Percentiles rank a stretch among this genome's conserved stretches.
phyloP scores from a whole-genome alignment of 768 basidiomycete genomes.

The Lactarius vividus region DNA sequence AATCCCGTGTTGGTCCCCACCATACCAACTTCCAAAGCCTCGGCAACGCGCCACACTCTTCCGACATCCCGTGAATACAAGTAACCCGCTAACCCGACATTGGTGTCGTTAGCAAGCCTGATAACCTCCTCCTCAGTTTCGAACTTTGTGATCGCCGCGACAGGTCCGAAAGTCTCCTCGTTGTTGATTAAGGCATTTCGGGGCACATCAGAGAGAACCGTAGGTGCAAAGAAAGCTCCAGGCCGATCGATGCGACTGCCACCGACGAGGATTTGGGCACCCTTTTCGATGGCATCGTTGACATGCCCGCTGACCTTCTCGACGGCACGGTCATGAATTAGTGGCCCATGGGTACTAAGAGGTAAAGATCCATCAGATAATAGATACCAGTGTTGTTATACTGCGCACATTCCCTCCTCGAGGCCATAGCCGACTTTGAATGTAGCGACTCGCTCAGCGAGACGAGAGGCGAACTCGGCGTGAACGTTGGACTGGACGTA shows the following conservation, averaged over 20 bases:
- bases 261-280: constrained; percentile 89
- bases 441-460: constrained; percentile 76
- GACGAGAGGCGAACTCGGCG: constrained; percentile 85
- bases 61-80: constrained; percentile 89
- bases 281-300: constrained; percentile 79
- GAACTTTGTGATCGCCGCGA: constrained; percentile 86
- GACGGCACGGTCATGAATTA: constrained; percentile 84
- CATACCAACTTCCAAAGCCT: constrained; percentile 92
- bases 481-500: constrained; percentile 91
- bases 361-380: background rate
- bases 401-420: constrained; percentile 65
- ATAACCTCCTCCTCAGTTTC: constrained; percentile 94
- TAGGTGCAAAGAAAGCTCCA: constrained; percentile 78
- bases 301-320: constrained; percentile 86
- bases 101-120: constrained; percentile 74
- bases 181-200: constrained; percentile 56
- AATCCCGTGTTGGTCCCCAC: constrained; percentile 81
- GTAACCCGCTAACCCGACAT: constrained; percentile 90
- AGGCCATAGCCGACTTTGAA: constrained; percentile 91
- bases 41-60: constrained; percentile 91
- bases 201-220: constrained; percentile 85
- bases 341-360: constrained; percentile 84
- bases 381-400: background rate
- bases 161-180: constrained; percentile 96
- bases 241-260: constrained; percentile 63